Conservation (phyloP, 371 early-diverging fungal species). For the Syncephalastrum monosporum region DNA sequence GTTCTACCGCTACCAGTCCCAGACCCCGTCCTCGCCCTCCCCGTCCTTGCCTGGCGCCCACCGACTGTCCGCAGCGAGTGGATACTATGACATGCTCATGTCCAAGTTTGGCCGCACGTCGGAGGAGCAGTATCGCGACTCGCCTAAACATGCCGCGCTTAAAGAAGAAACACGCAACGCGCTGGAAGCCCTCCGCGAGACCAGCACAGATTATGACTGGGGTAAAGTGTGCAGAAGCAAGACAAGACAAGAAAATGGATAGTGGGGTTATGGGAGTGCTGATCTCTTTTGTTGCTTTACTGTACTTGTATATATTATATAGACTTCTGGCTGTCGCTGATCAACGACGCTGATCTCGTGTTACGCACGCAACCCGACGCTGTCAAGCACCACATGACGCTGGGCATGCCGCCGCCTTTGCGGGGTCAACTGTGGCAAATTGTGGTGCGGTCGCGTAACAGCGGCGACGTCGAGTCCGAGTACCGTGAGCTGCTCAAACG, state of each 20-base stretch:
- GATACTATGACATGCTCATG: conserved; percentile 34
- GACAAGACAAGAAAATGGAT: neutral
- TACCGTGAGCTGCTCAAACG: conserved; percentile 77
- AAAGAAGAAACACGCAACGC: conserved; percentile 28
- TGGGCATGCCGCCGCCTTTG: conserved; percentile 80
- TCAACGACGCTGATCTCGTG: conserved; percentile 29
- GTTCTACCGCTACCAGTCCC: conserved; percentile 12
- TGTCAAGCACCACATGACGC: conserved; percentile 25
- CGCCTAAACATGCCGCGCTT: conserved; percentile 28
- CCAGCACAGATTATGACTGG: conserved; percentile 32
- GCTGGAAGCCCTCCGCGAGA: conserved; percentile 21
- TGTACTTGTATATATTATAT: neutral
- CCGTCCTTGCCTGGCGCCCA: neutral
- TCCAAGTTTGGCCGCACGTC: conserved; percentile 36
- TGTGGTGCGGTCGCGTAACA: conserved; percentile 60
- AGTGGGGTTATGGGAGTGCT: neutral
- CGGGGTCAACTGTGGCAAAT: conserved; percentile 89
- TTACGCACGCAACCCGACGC: conserved; percentile 19
- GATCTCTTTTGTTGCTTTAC: neutral
- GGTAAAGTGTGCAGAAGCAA: conserved; percentile 21
- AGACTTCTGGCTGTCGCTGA: conserved; percentile 43
- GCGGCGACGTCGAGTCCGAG: conserved; percentile 72
- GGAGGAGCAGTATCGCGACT: conserved; percentile 45
- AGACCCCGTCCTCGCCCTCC: conserved; percentile 8
- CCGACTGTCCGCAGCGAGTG: conserved; percentile 12